Conservation (phyloP, 257 asterid genomes). For the Solanum clarkiae region DNA sequence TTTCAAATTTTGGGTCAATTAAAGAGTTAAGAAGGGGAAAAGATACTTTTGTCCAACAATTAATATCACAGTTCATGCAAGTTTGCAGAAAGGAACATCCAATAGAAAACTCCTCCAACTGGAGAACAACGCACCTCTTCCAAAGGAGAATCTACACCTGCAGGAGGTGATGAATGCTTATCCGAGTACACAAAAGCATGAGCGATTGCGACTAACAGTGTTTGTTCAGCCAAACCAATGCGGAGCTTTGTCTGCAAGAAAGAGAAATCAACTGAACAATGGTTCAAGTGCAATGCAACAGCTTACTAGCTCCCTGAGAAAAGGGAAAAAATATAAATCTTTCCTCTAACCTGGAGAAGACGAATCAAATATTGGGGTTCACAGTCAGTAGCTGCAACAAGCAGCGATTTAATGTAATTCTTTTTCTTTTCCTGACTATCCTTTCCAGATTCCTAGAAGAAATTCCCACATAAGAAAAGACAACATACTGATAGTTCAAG, state of each 20-base stretch:
- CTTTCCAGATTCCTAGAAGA: slow-evolving; percentile 79
- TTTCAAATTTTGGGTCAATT: not conserved
- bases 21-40: not conserved
- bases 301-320: not conserved
- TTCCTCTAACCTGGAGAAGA: slow-evolving; percentile 65
- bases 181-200: slow-evolving; percentile 70
- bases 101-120: not conserved
- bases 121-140: slow-evolving; percentile 47
- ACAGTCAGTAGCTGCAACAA: slow-evolving; percentile 94
- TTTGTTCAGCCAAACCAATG: slow-evolving; percentile 87
- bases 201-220: slow-evolving; percentile 78
- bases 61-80: not conserved
- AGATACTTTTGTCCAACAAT: not conserved
- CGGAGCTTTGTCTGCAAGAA: slow-evolving; percentile 72
- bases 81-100: not conserved
- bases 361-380: slow-evolving; percentile 96
- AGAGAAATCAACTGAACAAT: slow-evolving; percentile 15
- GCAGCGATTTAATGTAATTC: slow-evolving; percentile 68
- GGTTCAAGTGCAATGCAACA: slow-evolving; percentile 10
- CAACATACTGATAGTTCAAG: slow-evolving; percentile 2
- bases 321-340: not conserved
- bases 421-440: slow-evolving; percentile 90
- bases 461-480: slow-evolving; percentile 2
- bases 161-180: slow-evolving; percentile 48
- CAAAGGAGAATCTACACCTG: slow-evolving; percentile 44